Evolutionary conservation across 108 stramenopile species (phyloP), one percentile per base, ranked within the genome.

Genomic region (Stephanodiscus triporus): DNA sequence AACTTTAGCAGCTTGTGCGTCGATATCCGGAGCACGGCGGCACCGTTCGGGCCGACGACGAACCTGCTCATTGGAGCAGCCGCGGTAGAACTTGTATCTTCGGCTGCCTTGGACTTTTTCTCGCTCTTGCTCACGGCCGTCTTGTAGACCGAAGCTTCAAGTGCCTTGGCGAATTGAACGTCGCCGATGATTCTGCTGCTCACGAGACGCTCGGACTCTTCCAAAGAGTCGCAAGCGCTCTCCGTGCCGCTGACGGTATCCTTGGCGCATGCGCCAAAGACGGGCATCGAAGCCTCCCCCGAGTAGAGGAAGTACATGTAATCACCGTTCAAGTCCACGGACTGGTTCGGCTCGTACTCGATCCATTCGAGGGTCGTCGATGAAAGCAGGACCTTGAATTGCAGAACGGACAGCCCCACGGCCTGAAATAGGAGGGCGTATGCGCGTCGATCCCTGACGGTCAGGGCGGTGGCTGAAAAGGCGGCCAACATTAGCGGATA

Each of bases 281-380:
- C 32, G 27, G 53, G 68, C 82, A 27, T 37, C 40, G 40, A 9
- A 0, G 40, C 40, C 40, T 82, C 64, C 51, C 81, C 81, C 9
- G 71, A 68, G 47, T 82, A 77, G 11, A 82, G 70, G 32, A 54
- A 82, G 37, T 77, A 78, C 56, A 78, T 53, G 76, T 71, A 76
- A 0, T 61, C 76, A 26, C 76, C 76, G 40, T 76, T 30, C 8
- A 78, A 27, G 10, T 72, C 26, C 19, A 82, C 48, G 14, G 72
- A 47, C 22, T 73, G 66, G 6, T 72, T 20, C 0, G 51, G 47
- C 20, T 54, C 72, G 17, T 61, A 43, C 42, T 77, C 64, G 20
- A 73, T 59, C 81, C 81, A 82, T 20, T 73, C 76, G 19, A 78
- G 38, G 9, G 76, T 62, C 27, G 51, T 56, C 1, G 82, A 78